Percentiles rank a stretch among this genome's conserved stretches.
Conservation (phyloP, 2,329 filamentous ascomycete genomes). For the Xylaria sp. region DNA sequence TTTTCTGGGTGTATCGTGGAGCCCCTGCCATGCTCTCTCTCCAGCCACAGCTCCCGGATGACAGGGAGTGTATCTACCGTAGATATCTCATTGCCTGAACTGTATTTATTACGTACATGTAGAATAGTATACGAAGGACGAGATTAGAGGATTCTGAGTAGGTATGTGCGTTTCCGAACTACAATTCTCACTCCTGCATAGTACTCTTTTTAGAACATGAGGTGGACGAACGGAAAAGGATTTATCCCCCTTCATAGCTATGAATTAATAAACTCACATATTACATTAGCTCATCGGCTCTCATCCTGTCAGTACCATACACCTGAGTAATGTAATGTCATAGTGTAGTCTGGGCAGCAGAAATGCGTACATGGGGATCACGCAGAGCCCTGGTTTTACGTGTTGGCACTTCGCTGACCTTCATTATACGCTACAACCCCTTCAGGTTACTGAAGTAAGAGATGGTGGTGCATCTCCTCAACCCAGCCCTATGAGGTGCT, state of each 20-base stretch:
- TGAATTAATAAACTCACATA: neutral
- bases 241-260: neutral
- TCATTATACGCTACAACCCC: neutral
- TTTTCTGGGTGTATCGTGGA: slow-evolving; percentile 9
- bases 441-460: slow-evolving; percentile 3
- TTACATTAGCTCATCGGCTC: neutral
- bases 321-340: no score
- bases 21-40: slow-evolving; percentile 3
- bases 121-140: neutral
- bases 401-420: neutral
- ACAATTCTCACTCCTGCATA: slow-evolving; percentile 19
- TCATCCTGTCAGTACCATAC: neutral
- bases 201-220: slow-evolving; percentile 22
- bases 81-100: neutral
- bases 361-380: neutral
- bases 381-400: neutral
- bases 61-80: neutral
- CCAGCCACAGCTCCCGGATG: slow-evolving; percentile 12
- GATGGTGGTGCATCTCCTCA: neutral
- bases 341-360: neutral
- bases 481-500: slow-evolving; percentile 29
- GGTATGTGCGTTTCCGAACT: slow-evolving; percentile 3
- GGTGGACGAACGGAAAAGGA: neutral
- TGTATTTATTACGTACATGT: slow-evolving; percentile 6
- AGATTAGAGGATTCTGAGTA: slow-evolving; percentile 5